Base-by-base conservation (phyloP, 1,139 yeast species). In the Geotrichum bryndzae region DNA sequence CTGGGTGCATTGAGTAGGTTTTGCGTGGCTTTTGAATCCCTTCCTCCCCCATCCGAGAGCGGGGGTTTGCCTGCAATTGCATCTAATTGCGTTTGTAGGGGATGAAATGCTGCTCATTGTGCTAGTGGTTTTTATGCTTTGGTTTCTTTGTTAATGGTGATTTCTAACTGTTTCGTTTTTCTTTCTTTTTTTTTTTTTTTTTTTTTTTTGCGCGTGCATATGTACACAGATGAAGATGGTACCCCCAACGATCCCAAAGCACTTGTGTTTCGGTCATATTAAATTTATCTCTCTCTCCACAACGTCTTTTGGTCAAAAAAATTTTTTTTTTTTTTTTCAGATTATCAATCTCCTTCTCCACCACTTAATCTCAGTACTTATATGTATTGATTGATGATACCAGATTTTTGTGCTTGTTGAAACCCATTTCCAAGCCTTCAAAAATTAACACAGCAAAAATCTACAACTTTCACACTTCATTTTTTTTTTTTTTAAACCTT, bases 181-280 rank as follows among this genome's bases (percentile, higher is more conserved):
- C n/a, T 8, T 38, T 33, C n/a, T 8, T 38, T 33, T 33, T 50
- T 27, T 15, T 25, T 11, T 29, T 33, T 56, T 59, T 51, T n/a
- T 57, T 46, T 29, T 11, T 7, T 15, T 33, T 46, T 58, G 18
- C 22, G 46, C 18, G n/a, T 18, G 18, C 18, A 18, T 18, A 18
- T 18, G 18, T 18, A 18, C 18, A 18, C 46, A 41, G 62, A 72
- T 2, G 73, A 76, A 1, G 74, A 71, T 53, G 74, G 74, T 3
- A 63, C 72, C 22, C 74, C 74, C 1, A 63, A 74, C 56, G 85
- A 82, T 65, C 84, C 85, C 1, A 78, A 76, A 63, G 77, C 83
- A 1, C 77, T 82, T 5, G 79, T 82, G 1, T 79, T 79, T 64
- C 68, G 74, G 29, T 73, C 41, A 35, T 13, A 35, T 13, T 63